Percentiles rank a stretch among this genome's conserved stretches.
Evolutionary conservation across 352 stramenopile genomes (phyloP).

Genomic region (Globisporangium camurandrum): DNA sequence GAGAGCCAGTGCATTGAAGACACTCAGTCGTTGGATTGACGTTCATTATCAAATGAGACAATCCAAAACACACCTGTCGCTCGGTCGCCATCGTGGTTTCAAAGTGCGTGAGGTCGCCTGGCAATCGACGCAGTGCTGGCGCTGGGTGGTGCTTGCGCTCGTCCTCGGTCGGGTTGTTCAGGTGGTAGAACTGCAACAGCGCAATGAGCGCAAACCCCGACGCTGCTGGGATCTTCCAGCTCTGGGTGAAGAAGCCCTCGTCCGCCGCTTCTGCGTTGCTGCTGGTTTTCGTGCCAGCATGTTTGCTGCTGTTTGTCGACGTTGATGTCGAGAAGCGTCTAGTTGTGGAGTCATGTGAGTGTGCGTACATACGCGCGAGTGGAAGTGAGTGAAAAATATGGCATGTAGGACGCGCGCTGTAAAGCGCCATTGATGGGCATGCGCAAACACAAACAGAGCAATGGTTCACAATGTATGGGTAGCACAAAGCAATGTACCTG

Average conservation of each 20-base stretch:
- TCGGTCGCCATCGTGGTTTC: slow-evolving; percentile 66
- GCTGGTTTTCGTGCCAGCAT: slow-evolving; percentile 2
- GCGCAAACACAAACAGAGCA: too few relatives aligned
- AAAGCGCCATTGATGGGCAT: not conserved
- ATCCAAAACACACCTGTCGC: slow-evolving; percentile 24
- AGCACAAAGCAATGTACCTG: not conserved
- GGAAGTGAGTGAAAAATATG: not conserved
- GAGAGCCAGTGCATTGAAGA: not conserved
- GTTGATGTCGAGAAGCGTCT: slow-evolving; percentile 11
- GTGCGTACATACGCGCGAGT: not conserved
- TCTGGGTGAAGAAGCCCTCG: slow-evolving; percentile 23
- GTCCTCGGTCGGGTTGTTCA: slow-evolving; percentile 58
- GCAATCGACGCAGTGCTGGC: slow-evolving; percentile 34
- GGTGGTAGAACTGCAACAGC: slow-evolving; percentile 58
- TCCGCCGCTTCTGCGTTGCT: slow-evolving; percentile 11
- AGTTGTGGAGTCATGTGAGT: not conserved
- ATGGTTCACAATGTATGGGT: too few relatives aligned
- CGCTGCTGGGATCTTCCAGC: slow-evolving; percentile 64
- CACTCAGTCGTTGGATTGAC: too few relatives aligned
- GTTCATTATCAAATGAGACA: too few relatives aligned
- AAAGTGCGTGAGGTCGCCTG: slow-evolving; percentile 43
- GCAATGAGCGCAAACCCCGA: slow-evolving; percentile 64
- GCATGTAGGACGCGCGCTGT: not conserved
- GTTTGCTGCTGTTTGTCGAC: slow-evolving; percentile 1
- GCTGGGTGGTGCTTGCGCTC: slow-evolving; percentile 53